Evolutionary conservation across 2,329 filamentous ascomycete species (phyloP), one percentile per base, ranked within the genome.

Genomic region (Verticillium longisporum): DNA sequence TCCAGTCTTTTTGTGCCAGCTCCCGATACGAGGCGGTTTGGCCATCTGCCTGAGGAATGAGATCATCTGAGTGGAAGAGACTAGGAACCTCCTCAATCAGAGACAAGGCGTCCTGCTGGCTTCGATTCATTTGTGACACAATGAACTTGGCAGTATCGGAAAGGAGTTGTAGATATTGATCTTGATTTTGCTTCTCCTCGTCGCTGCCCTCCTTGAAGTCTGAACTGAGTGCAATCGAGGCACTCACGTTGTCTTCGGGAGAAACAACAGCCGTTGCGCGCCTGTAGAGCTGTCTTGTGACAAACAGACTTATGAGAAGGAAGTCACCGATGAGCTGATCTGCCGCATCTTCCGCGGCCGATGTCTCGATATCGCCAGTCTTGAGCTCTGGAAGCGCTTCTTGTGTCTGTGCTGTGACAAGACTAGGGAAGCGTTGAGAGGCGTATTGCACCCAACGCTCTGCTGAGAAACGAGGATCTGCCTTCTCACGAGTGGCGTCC

Each of bases 231-330:
- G 62, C 65, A 18, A 77, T 68, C 3, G 65, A 66, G 34, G 66
- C 63, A 14, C 62, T 61, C 4, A 65, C 58, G 9, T 69, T 63
- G 2, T 63, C 60, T 1, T 67, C 65, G 13, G 60, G 56, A 21
- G 58, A 61, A 31, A 71, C 64, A 6, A 64, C 59, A 41, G 70
- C 72, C 1, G 76, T 78, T 4, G 75, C 73, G 18, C 73, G 72
- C 7, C 73, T 73, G 64, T 81, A 82, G 2, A 83, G 70, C 21
- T 72, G 68, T 14, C 74, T 70, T 11, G 74, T 70, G 10, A 77
- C 63, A 18, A 74, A 73, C 1, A 80, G 65, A 18, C 73, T 69
- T 33, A 77, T 68, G 6, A 76, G 69, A n/a, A 80, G 65, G 56
- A 78, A 80, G 56, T 77, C 74, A 11, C 66, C 68, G 38, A 69